Evolutionary conservation across 805 yeast species (phyloP).

Genomic region (Candida orba): DNA sequence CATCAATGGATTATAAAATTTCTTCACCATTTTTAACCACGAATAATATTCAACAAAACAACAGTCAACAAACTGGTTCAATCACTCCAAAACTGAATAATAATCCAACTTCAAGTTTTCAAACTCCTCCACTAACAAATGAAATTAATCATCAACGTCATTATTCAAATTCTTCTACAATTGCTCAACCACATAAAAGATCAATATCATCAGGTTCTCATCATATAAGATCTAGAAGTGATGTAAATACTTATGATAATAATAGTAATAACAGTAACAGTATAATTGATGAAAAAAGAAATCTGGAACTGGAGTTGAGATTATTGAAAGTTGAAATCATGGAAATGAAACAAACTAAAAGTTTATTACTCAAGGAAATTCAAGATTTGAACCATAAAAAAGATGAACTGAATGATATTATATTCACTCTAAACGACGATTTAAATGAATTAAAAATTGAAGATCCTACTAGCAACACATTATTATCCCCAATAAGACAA

Average conservation of each 20-base stretch:
- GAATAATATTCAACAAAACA: conserved; percentile 7
- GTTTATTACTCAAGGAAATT: conserved; percentile 41
- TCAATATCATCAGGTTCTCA: not conserved
- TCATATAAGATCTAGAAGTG: conserved; percentile 7
- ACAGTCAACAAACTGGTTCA: not conserved
- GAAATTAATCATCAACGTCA: conserved; percentile 3
- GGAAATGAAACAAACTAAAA: conserved; percentile 35
- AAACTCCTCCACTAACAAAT: conserved; percentile 21
- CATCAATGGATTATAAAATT: conserved; percentile 20
- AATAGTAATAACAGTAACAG: conserved; percentile 1
- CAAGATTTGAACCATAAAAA: conserved; percentile 42
- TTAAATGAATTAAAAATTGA: conserved; percentile 14
- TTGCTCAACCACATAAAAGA: not conserved
- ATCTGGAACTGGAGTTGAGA: conserved; percentile 31
- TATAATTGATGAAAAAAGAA: conserved; percentile 10
- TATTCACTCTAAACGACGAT: conserved; percentile 26
- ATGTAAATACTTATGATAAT: not conserved
- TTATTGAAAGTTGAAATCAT: conserved; percentile 35
- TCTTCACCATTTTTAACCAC: conserved; percentile 18
- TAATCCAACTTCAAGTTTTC: conserved; percentile 19
- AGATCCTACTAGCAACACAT: not conserved
- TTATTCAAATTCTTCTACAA: conserved; percentile 1
- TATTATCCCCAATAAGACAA: not conserved
- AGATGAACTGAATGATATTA: conserved; percentile 39
- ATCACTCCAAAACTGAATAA: conserved; percentile 11